These are phyloP conservation scores for Coix lacrymajobi DNA, from an alignment of 176 grass and related monocot species.

Conservation along the genomic window DNA sequence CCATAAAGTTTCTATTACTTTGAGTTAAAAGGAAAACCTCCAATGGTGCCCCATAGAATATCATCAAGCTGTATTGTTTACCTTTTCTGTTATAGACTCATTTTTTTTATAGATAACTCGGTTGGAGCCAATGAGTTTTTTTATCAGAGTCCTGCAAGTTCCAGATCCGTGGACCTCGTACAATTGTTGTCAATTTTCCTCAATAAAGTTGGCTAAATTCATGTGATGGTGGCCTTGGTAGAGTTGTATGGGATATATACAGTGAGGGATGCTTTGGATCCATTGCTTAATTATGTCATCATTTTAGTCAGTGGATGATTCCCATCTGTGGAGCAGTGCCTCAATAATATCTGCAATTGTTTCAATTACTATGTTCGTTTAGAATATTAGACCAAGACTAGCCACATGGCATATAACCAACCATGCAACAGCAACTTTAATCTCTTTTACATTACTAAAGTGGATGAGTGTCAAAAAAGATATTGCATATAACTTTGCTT, in stretches of 20 bases:
- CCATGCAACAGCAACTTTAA: too few species aligned
- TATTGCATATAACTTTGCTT: too few species aligned
- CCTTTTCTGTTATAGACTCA: not conserved
- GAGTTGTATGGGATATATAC: conserved; percentile 8
- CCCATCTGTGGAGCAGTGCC: not conserved
- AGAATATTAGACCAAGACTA: too few species aligned
- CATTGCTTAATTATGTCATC: not conserved
- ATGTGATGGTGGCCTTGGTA: not conserved
- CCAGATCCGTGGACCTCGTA: not conserved
- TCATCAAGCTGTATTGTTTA: not conserved
- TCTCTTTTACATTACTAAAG: too few species aligned
- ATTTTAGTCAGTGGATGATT: conserved; percentile 7
- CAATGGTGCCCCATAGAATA: too few species aligned
- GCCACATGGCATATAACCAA: too few species aligned
- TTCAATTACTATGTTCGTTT: not conserved
- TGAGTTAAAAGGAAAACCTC: not conserved
- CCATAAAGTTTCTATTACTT: not conserved
- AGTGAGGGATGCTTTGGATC: not conserved
- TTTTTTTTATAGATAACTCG: not conserved
- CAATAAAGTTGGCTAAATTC: not conserved
- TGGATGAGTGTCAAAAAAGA: too few species aligned
- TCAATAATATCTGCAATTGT: not conserved
- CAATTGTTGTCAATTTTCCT: not conserved
- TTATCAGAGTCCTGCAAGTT: not conserved
- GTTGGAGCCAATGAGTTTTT: not conserved